Evolutionary conservation across 225 moss, liverwort and hornwort species (phyloP).

Genomic region (Takakia lepidozioides): DNA sequence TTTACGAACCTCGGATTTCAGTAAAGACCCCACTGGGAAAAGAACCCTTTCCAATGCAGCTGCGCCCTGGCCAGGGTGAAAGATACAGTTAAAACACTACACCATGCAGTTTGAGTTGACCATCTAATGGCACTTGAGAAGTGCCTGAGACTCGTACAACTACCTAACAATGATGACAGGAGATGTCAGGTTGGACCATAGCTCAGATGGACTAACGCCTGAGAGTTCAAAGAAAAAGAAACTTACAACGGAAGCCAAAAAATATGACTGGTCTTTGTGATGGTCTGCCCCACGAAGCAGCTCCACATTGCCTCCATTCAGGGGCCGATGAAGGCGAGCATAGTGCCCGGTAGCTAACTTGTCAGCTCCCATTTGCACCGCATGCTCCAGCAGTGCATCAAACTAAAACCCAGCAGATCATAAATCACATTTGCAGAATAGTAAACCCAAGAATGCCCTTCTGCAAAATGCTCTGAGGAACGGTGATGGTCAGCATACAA

Average conservation of each 20-base stretch:
- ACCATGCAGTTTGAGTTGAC: too few species aligned
- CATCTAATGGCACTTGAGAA: too few species aligned
- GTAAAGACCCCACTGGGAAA: conserved; percentile 66
- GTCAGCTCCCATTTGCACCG: conserved; percentile 77
- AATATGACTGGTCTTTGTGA: conserved; percentile 88
- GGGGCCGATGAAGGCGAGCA: conserved; percentile 53
- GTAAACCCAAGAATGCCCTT: too few species aligned
- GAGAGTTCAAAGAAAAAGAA: too few species aligned
- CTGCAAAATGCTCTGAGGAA: too few species aligned
- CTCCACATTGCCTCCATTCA: conserved; percentile 43
- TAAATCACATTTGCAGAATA: too few species aligned
- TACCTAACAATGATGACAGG: conserved; percentile 48
- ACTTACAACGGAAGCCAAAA: conserved; percentile 91
- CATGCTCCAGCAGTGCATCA: conserved; percentile 67
- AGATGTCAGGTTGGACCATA: conserved; percentile 67
- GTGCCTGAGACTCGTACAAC: too few species aligned
- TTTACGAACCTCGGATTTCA: conserved; percentile 61
- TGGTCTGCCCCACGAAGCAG: conserved; percentile 74
- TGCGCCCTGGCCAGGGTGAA: conserved; percentile 56
- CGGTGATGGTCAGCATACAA: too few species aligned
- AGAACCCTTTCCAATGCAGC: conserved; percentile 62
- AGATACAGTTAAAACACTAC: too few species aligned
- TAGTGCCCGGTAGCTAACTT: conserved; percentile 93
- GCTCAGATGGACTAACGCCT: conserved; percentile 68
- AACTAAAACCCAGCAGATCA: too few species aligned